A percentile compares a stretch with the other conserved stretches of the same genome.
Conservation (phyloP, 306 rosid genomes). For the Fragaria ananassa region DNA sequence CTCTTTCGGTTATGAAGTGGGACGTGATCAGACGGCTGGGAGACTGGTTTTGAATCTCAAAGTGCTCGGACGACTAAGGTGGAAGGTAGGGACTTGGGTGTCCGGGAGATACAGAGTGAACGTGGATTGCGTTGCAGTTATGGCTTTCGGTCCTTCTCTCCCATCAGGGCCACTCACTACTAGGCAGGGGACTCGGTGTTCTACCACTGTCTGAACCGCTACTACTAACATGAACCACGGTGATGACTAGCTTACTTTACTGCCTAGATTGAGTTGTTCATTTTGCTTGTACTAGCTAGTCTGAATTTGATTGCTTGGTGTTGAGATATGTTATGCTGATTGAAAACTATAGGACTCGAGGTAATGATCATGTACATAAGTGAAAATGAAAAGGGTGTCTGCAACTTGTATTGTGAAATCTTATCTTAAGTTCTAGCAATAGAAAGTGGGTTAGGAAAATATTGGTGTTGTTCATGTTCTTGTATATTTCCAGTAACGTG, state of each 20-base stretch:
- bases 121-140: conserved; percentile 65
- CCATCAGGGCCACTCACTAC: conserved; percentile 50
- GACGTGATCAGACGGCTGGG: conserved; percentile 66
- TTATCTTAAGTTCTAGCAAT: conserved; percentile 11
- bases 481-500: conserved; percentile 21
- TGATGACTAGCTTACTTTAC: conserved; percentile 7
- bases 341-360: conserved; percentile 21
- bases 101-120: conserved; percentile 70
- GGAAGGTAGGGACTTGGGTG: conserved; percentile 96
- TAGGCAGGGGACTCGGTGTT: conserved; percentile 60
- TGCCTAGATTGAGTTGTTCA: neutral
- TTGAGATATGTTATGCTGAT: conserved; percentile 19
- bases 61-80: conserved; percentile 66
- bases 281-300: neutral
- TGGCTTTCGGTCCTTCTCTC: conserved; percentile 55
- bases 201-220: conserved; percentile 54
- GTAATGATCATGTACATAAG: conserved; percentile 29
- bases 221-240: conserved; percentile 9
- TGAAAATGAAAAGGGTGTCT: conserved; percentile 29
- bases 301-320: conserved; percentile 37
- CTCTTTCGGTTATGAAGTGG: conserved; percentile 68
- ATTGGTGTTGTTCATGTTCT: conserved; percentile 16
- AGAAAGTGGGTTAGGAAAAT: conserved; percentile 15
- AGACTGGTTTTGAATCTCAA: conserved; percentile 53
- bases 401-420: conserved; percentile 21